phyloP scores from a whole-genome alignment of 1,284 basidiomycete genomes.

The Pseudozyma sp. region DNA sequence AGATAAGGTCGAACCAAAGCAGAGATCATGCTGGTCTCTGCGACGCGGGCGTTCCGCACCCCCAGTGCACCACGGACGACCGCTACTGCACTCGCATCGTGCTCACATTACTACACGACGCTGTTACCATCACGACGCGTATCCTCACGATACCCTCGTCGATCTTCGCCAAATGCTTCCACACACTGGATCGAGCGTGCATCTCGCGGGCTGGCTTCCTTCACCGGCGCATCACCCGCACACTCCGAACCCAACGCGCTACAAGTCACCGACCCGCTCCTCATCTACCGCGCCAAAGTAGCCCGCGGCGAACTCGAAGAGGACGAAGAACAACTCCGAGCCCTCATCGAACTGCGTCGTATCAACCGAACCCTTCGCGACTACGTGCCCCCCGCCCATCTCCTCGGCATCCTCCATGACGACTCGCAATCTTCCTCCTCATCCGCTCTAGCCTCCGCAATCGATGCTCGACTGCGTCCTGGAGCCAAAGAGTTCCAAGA shows the following conservation, averaged over 20 bases:
- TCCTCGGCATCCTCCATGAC: slow-evolving; percentile 57
- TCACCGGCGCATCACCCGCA: slow-evolving; percentile 3
- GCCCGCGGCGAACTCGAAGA: slow-evolving; percentile 73
- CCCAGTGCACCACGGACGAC: slow-evolving; percentile 6
- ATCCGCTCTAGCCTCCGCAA: slow-evolving; percentile 22
- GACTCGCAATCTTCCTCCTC: slow-evolving; percentile 32
- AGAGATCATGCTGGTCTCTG: slow-evolving; percentile 28
- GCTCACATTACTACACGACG: slow-evolving; percentile 3
- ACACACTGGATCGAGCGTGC: neutral
- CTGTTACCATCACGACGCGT: neutral
- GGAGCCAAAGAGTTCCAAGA: slow-evolving; percentile 19
- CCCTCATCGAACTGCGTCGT: slow-evolving; percentile 74
- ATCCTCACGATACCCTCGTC: neutral
- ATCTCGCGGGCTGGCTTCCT: slow-evolving; percentile 9
- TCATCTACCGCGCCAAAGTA: slow-evolving; percentile 68
- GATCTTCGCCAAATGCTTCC: neutral
- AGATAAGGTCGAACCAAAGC: slow-evolving; percentile 1
- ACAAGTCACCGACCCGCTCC: slow-evolving; percentile 58
- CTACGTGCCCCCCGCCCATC: slow-evolving; percentile 72
- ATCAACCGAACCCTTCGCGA: slow-evolving; percentile 72
- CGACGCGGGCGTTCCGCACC: slow-evolving; percentile 13
- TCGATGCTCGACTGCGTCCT: slow-evolving; percentile 26
- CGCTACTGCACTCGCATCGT: neutral
- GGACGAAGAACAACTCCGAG: slow-evolving; percentile 77
- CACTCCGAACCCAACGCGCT: slow-evolving; percentile 29